Percentiles rank a stretch among this genome's conserved stretches.
These are phyloP conservation scores for Dactylellina leptospora DNA, from an alignment of 2,329 filamentous ascomycete genomes.

Conservation along the genomic window DNA sequence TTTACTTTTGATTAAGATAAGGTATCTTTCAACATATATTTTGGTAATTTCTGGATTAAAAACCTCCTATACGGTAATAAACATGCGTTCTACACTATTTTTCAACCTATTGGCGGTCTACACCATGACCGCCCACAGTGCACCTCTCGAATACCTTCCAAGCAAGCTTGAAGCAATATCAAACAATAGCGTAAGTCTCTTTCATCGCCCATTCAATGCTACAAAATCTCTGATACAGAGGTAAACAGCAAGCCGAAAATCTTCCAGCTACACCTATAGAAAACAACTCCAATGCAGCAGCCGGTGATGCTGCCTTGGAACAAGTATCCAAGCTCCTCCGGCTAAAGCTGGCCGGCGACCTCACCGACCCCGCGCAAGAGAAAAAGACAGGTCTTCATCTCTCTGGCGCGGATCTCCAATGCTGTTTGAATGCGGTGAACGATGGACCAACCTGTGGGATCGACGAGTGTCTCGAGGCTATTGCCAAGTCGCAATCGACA, in stretches of 20 bases:
- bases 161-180: neutral
- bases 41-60: too few species aligned
- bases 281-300: neutral
- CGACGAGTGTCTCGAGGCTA: slow-evolving; percentile 4
- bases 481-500: neutral
- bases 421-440: neutral
- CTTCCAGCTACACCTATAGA: neutral
- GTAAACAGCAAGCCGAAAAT: neutral
- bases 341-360: neutral
- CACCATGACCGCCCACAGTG: neutral
- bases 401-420: neutral
- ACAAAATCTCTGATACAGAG: neutral
- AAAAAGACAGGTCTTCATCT: neutral
- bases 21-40: too few species aligned
- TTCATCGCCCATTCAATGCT: neutral
- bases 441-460: neutral
- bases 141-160: neutral
- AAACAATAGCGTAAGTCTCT: neutral
- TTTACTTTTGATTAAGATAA: too few species aligned
- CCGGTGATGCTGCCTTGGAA: neutral
- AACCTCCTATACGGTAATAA: too few species aligned
- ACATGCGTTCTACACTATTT: slow-evolving; percentile 12
- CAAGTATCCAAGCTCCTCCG: neutral
- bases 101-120: slow-evolving; percentile 1
- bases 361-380: neutral